Percentiles rank a stretch among this genome's conserved stretches.
Evolutionary conservation across 306 rosid genomes (phyloP).

Genomic region (Betula pendula): DNA sequence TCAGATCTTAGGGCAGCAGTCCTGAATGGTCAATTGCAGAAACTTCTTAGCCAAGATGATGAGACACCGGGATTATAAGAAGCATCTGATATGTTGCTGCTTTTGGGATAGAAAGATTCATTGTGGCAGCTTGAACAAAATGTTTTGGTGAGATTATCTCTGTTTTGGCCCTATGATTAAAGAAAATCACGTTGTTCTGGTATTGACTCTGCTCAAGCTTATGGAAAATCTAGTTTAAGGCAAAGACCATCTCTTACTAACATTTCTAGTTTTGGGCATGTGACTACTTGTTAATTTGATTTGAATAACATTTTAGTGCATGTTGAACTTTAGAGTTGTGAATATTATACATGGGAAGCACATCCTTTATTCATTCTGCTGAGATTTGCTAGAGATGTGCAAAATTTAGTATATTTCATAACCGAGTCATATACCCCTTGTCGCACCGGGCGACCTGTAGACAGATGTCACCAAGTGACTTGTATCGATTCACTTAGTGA

Average conservation of each 20-base stretch:
- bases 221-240: neutral
- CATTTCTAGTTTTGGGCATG: neutral
- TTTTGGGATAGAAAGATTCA: neutral
- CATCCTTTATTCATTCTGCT: conserved; percentile 2
- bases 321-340: conserved; percentile 12
- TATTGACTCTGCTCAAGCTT: neutral
- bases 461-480: neutral
- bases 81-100: conserved; percentile 16
- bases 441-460: neutral
- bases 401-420: neutral
- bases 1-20: conserved; percentile 75
- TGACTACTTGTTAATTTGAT: neutral
- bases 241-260: neutral
- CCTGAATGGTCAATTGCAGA: conserved; percentile 72
- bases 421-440: neutral
- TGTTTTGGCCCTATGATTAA: neutral
- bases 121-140: neutral
- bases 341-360: conserved; percentile 8
- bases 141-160: neutral
- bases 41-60: conserved; percentile 69
- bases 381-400: conserved; percentile 8
- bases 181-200: neutral
- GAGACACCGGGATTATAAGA: conserved; percentile 10
- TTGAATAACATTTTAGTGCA: conserved; percentile 15
- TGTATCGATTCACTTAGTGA: neutral